Conservation (phyloP, 495 filamentous ascomycete species). For the Tuber borchii region DNA sequence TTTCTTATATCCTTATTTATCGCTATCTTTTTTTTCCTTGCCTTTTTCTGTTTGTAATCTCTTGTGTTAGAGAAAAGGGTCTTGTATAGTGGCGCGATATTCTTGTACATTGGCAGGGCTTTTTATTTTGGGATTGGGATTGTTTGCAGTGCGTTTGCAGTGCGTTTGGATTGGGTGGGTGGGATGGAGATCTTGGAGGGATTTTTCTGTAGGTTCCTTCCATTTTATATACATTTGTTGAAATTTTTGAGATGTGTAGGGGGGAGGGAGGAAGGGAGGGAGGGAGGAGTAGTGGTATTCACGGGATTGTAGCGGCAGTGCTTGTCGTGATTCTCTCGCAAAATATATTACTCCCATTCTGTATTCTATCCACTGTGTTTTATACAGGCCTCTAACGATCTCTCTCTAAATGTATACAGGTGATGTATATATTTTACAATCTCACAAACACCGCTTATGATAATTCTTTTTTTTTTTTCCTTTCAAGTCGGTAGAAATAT, state of each 20-base stretch:
- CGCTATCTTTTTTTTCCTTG: background rate
- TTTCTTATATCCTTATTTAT: background rate
- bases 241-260: background rate
- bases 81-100: background rate
- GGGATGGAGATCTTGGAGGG: background rate
- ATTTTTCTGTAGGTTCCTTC: background rate
- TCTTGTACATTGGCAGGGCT: background rate
- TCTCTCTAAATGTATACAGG: background rate
- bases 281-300: background rate
- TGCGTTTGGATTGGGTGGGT: background rate
- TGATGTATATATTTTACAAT: background rate
- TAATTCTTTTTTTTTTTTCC: background rate
- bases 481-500: background rate
- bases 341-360: background rate
- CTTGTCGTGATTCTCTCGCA: background rate
- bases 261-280: no score
- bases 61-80: conserved; percentile 3
- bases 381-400: background rate
- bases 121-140: background rate
- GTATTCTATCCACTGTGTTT: background rate
- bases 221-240: background rate
- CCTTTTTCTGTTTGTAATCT: background rate
- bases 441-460: background rate
- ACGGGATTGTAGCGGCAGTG: background rate
- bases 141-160: background rate